Evolutionary conservation across 2,329 filamentous ascomycete genomes (phyloP), one percentile per base, ranked within the genome.

Genomic region (Pseudocercospora fuligena): DNA sequence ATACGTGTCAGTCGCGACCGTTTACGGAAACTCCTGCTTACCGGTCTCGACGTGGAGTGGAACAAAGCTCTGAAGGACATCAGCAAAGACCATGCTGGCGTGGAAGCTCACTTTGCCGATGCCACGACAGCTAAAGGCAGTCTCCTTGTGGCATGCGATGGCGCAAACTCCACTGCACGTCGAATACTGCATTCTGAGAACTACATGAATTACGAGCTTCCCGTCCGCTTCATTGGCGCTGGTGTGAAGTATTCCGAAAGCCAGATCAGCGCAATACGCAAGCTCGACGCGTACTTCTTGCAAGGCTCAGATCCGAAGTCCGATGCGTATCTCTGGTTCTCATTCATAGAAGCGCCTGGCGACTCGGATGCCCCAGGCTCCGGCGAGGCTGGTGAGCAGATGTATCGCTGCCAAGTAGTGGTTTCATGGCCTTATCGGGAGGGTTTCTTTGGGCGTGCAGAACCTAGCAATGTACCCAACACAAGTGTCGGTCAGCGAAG

Each of bases 251-350:
- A 84, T 36, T 77, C 80, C 0, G 74, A 78, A 0, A 77, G 80
- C 16, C 75, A 85, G 46, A 79, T 84, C 19, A 73, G 75, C 0
- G 79, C 80, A 0, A 77, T 86, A 2, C 77, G 78, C 5, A 76
- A 76, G 1, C 79, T 87, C 0, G 86, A 88, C 61, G 82, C 86
- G 0, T 85, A 83, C 49, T 85, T 88, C 59, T 80, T 88, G 21
- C 85, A 88, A 60, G 86, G 86, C 0, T 81, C 82, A 0, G 81
- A 87, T 43, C 85, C 86, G 0, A 75, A 79, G 27, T 83, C 85
- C 3, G 80, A 85, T 49, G 80, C 81, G 0, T 88, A 84, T 71
- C 73, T 86, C 19, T 88, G 84, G 71, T 83, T 87, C 64, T 86
- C 84, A 60, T 76, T 85, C 19, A 80, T 87, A 2, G 82, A 86